Percentiles rank a stretch among this genome's conserved stretches.
phyloP scores from a whole-genome alignment of 495 filamentous ascomycete species.

The Annulohypoxylon stygium region DNA sequence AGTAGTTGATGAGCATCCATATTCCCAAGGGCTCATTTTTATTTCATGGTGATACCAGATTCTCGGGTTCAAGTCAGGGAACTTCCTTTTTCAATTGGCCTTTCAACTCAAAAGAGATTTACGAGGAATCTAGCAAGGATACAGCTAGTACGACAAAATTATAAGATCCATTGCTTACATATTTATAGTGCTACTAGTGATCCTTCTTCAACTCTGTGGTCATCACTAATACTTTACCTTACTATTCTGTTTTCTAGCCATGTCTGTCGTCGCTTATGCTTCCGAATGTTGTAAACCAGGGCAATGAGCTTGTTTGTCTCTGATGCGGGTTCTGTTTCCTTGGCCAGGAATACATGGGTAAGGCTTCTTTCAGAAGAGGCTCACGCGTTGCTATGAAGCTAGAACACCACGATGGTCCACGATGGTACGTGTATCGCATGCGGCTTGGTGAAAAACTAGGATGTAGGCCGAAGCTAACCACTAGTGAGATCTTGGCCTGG shows the following conservation, averaged over 20 bases:
- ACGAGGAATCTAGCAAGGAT: neutral
- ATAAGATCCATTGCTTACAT: neutral
- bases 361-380: slow-evolving; percentile 1
- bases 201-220: neutral
- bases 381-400: slow-evolving; percentile 27
- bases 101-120: neutral
- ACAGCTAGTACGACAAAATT: neutral
- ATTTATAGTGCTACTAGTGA: neutral
- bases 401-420: slow-evolving; percentile 15
- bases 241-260: neutral
- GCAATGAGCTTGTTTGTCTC: neutral
- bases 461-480: slow-evolving; percentile 40
- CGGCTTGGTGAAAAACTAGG: slow-evolving; percentile 40
- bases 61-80: neutral
- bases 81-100: neutral
- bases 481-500: slow-evolving; percentile 31
- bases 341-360: slow-evolving; percentile 4
- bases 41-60: neutral
- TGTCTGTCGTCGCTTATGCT: slow-evolving; percentile 7
- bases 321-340: neutral
- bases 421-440: slow-evolving; percentile 27
- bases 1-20: too few relatives aligned
- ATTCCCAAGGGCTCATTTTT: neutral
- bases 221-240: slow-evolving; percentile 1
- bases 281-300: neutral